Evolutionary conservation across 768 basidiomycete genomes (phyloP), one percentile per base, ranked within the genome.

Genomic region (Ephemerocybe angulata): DNA sequence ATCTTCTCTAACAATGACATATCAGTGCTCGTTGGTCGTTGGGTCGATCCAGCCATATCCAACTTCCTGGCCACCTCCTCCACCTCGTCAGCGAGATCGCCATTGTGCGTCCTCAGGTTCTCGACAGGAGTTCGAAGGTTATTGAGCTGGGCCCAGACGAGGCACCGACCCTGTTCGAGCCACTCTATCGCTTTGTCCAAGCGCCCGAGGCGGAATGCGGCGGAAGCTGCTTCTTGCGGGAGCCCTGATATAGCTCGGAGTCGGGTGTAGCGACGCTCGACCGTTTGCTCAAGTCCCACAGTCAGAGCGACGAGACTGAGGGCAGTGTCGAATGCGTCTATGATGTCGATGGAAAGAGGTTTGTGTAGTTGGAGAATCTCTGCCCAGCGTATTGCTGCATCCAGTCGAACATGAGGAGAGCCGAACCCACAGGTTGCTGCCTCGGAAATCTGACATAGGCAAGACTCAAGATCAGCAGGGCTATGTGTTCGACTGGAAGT

Each of bases 111-210:
- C 6, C 52, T 19, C 21, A 64, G 57, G 7, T 48, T 33, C 25
- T 62, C 63, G 13, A 62, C 22, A 22, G 63, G 61, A n/a, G 54
- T 60, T 22, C 59, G 61, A 4, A 64, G 53, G 4, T 52, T 4
- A 2, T 57, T 30, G 7, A 54, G 28, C 40, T 64, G 63, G 17
- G 49, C 48, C 63, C 63, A 64, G 41, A 64, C 55, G 17, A 64
- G 49, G 24, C 54, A 57, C 2, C 63, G 58, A 19, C 63, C 63
- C 25, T 63, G 63, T 48, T 64, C 63, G 5, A 64, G 52, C 63
- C 63, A 64, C 30, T 64, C 63, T 6, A 64, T 37, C 12, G 63
- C 61, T 35, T 43, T 27, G 5, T 52, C 46, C 19, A 28, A n/a
- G 21, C 37, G 24, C 7, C 50, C 57, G 19, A 21, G 4, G 3